Base-by-base conservation (phyloP, 306 rosid genomes). In the Quercus alba region DNA sequence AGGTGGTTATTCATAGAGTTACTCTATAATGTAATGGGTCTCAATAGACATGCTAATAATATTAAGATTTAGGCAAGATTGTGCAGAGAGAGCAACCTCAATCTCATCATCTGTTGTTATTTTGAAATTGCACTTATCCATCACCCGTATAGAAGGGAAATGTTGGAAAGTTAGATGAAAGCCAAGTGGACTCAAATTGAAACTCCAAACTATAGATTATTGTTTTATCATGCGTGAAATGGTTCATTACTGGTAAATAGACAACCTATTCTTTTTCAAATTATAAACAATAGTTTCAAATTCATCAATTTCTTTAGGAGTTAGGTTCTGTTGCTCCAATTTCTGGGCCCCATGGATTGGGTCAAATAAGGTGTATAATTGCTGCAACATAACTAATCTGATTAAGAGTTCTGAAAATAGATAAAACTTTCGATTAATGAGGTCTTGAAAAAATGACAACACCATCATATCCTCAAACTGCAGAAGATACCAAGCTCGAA, bases 401-500 rank as follows among this genome's bases (percentile, higher is more conserved):
- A 41, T 41, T 41, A 41, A 41, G 49, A 41, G 49, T 6, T 41
- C 49, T 7, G 49, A 41, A 41, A 41, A 41, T 41, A 41, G 49
- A 41, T 41, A 9, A 41, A 41, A 41, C 35, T 41, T 41, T 41
- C 11, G 49, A 67, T 68, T 61, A 55, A 75, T 58, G 46, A 20
- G 77, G 49, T 46, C 74, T 73, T 55, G 38, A 51, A 81, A 63
- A 12, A 30, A 82, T 46, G 31, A 69, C 30, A 52, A 44, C 88
- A 94, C 97, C 98, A 94, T 94, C 90, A 94, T 84, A 81, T 94
- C 97, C 85, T 94, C 98, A 74, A 92, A 94, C 62, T 94, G 98
- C 56, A 92, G 89, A 72, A 90, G 94, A 80, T 89, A 94, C 98
- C 97, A 94, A 57, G 98, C 98, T 76, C 98, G 90, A 87, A 94